Conservation (phyloP, 352 stramenopile genomes). For the Globisporangium perplexum region DNA sequence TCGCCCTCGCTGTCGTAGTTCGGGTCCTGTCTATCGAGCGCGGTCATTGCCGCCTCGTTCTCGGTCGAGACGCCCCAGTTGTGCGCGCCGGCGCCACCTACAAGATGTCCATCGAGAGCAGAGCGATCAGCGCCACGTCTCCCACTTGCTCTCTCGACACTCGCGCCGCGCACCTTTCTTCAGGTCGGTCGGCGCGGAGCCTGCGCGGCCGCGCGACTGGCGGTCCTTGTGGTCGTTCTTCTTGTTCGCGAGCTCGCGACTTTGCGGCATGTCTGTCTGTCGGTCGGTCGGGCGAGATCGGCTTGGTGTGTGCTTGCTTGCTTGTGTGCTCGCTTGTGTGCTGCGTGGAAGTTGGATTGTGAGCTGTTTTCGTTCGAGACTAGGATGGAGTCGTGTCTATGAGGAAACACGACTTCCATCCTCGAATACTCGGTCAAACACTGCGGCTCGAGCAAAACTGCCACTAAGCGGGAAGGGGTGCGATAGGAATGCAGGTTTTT, state of each 20-base stretch:
- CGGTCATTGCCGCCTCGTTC: constrained; percentile 28
- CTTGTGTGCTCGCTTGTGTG: neutral
- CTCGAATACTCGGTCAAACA: too few species aligned
- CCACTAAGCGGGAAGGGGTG: neutral
- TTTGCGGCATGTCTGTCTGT: constrained; percentile 51
- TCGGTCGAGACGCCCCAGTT: constrained; percentile 65
- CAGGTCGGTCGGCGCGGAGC: constrained; percentile 8
- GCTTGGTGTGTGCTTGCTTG: neutral
- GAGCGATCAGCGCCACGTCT: neutral
- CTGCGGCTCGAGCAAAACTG: neutral
- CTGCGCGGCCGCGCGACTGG: constrained; percentile 51
- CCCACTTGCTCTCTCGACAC: neutral
- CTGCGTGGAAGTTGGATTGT: neutral
- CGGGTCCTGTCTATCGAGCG: constrained; percentile 65
- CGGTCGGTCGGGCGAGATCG: too few species aligned
- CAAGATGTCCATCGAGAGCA: neutral
- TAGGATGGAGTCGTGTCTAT: neutral
- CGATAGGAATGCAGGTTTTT: neutral
- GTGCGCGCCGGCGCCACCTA: constrained; percentile 74
- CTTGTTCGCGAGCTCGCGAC: constrained; percentile 76
- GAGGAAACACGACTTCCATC: neutral
- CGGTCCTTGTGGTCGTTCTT: constrained; percentile 85
- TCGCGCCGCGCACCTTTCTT: constrained; percentile 7
- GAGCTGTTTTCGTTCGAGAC: neutral
- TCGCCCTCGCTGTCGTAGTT: constrained; percentile 75